phyloP scores from a whole-genome alignment of 768 basidiomycete genomes.

The Butyriboletus loyo region DNA sequence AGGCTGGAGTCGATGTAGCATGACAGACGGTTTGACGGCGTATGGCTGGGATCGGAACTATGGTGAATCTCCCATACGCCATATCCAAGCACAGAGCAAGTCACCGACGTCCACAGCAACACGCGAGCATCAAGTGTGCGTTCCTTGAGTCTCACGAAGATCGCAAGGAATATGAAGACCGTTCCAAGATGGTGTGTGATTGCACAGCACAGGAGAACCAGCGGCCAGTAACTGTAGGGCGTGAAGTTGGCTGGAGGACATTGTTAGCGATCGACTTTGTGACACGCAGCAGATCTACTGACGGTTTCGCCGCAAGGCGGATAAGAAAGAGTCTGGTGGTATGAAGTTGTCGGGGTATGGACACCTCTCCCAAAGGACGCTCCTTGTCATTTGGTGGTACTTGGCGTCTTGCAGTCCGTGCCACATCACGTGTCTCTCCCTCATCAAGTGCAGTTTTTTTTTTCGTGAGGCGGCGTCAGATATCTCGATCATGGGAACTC shows the following conservation, averaged over 20 bases:
- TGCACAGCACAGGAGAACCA: slow-evolving; percentile 67
- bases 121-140: slow-evolving; percentile 63
- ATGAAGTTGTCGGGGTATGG: slow-evolving; percentile 85
- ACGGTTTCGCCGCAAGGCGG: slow-evolving; percentile 79
- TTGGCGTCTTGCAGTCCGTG: too few relatives aligned
- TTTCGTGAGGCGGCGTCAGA: slow-evolving; percentile 9
- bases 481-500: slow-evolving; percentile 29
- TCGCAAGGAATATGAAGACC: slow-evolving; percentile 76
- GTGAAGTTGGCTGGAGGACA: slow-evolving; percentile 64
- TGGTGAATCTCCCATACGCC: slow-evolving; percentile 58
- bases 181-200: slow-evolving; percentile 84
- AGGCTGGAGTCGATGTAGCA: background rate
- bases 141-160: slow-evolving; percentile 72
- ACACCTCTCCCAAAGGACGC: slow-evolving; percentile 76
- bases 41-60: slow-evolving; percentile 30
- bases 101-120: slow-evolving; percentile 62
- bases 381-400: too few relatives aligned
- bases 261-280: slow-evolving; percentile 11
- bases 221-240: slow-evolving; percentile 71
- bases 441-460: slow-evolving; percentile 2
- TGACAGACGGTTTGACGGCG: slow-evolving; percentile 26
- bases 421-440: too few relatives aligned
- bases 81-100: slow-evolving; percentile 60
- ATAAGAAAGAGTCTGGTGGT: slow-evolving; percentile 67
- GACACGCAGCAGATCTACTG: slow-evolving; percentile 29